phyloP scores from a whole-genome alignment of 805 yeast species.

The Metschnikowia koreensis region DNA sequence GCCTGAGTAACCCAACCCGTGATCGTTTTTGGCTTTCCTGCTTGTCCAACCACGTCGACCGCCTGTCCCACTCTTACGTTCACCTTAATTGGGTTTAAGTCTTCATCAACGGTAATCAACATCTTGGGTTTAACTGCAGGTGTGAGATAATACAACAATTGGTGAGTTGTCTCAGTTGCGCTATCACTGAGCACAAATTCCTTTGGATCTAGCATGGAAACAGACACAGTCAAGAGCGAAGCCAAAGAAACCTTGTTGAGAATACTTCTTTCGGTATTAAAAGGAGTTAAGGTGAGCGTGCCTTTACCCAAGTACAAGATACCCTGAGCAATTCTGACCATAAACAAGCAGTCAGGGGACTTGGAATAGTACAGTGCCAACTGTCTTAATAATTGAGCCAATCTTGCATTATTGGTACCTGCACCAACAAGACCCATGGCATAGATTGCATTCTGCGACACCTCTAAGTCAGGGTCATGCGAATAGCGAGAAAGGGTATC shows the following conservation, averaged over 20 bases:
- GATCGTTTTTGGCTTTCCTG: constrained; percentile 97
- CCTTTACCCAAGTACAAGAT: constrained; percentile 95
- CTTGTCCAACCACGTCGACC: constrained; percentile 97
- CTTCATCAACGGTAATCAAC: constrained; percentile 89
- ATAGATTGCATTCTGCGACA: constrained; percentile 90
- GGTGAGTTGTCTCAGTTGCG: constrained; percentile 53
- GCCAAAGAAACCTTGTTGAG: constrained; percentile 88
- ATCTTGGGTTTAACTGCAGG: constrained; percentile 91
- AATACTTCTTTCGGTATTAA: constrained; percentile 83
- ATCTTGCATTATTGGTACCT: constrained; percentile 97
- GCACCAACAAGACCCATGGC: constrained; percentile 98
- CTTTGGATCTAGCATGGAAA: constrained; percentile 82
- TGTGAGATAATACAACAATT: constrained; percentile 78
- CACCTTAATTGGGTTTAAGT: constrained; percentile 86
- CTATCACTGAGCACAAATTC: constrained; percentile 72
- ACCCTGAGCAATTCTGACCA: constrained; percentile 94
- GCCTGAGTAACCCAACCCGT: constrained; percentile 99
- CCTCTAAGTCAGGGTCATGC: constrained; percentile 92
- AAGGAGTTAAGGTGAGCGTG: constrained; percentile 83
- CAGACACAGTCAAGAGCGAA: constrained; percentile 77
- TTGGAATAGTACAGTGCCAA: constrained; percentile 89
- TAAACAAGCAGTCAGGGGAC: constrained; percentile 85
- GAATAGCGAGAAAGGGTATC: constrained; percentile 95
- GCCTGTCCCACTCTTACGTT: constrained; percentile 99
- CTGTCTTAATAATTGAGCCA: constrained; percentile 93